A percentile compares a stretch with the other conserved stretches of the same genome.
phyloP scores from a whole-genome alignment of 179 eudicot genomes.

The Sideroxylon spinosum region DNA sequence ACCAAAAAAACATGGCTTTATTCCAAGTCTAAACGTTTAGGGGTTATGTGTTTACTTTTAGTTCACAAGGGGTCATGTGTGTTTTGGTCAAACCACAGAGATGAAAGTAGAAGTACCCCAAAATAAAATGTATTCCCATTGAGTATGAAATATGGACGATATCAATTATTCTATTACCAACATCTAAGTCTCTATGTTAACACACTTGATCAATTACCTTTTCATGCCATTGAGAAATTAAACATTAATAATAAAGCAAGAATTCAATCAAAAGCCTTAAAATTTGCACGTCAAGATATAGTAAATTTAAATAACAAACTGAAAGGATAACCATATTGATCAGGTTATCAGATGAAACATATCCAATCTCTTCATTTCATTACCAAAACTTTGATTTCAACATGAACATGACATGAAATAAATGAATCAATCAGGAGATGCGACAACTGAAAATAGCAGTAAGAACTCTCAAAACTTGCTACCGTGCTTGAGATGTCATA shows the following conservation, averaged over 20 bases:
- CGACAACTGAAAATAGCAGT: background rate
- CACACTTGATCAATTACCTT: background rate
- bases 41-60: too few relatives aligned
- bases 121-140: background rate
- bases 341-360: background rate
- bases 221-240: background rate
- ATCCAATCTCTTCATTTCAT: background rate
- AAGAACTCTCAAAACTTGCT: conserved; percentile 11
- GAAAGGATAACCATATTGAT: background rate
- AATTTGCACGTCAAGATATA: background rate
- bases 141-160: background rate
- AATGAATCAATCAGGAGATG: background rate
- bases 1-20: too few relatives aligned
- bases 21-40: too few relatives aligned
- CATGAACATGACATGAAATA: background rate
- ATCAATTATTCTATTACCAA: background rate
- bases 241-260: too few relatives aligned
- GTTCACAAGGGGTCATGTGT: too few relatives aligned
- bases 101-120: too few relatives aligned
- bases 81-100: too few relatives aligned
- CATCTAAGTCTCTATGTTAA: background rate
- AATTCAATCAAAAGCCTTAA: background rate
- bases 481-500: conserved; percentile 68
- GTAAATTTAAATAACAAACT: background rate
- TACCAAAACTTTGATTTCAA: background rate